phyloP scores from a whole-genome alignment of 345 rosid genomes.

The Eucalyptus coolabah region DNA sequence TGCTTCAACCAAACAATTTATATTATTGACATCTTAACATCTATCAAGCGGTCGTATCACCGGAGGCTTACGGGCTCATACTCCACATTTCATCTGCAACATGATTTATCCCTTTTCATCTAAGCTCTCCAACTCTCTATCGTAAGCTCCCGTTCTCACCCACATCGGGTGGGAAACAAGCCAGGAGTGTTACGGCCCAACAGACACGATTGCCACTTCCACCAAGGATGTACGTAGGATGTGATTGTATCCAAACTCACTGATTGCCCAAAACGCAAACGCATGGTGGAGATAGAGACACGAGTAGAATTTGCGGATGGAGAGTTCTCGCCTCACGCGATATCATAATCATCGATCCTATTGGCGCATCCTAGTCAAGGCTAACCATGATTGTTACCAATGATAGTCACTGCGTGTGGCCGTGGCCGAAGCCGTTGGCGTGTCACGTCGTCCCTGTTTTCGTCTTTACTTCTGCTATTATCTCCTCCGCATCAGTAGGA shows the following conservation, averaged over 20 bases:
- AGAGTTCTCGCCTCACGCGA: neutral
- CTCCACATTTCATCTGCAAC: rapidly evolving
- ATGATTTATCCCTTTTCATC: neutral
- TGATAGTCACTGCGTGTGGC: neutral
- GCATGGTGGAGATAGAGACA: neutral
- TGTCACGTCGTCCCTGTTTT: neutral
- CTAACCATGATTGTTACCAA: neutral
- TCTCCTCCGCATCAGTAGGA: neutral
- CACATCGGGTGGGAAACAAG: neutral
- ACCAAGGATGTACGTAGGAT: neutral
- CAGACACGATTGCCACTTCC: neutral
- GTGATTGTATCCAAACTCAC: neutral
- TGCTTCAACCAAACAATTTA: neutral
- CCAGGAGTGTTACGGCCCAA: neutral
- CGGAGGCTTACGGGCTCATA: neutral
- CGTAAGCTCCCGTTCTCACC: too few relatives aligned
- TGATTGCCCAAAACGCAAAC: neutral
- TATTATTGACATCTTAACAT: neutral
- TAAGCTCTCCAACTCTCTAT: rapidly evolving
- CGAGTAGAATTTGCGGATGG: neutral
- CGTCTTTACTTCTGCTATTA: neutral
- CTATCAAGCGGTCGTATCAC: neutral
- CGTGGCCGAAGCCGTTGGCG: neutral
- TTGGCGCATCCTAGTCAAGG: neutral
- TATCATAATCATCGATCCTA: neutral